Percentiles rank a stretch among this genome's conserved stretches.
Conservation (phyloP, 2,329 filamentous ascomycete genomes). For the Epichloe sibirici region DNA sequence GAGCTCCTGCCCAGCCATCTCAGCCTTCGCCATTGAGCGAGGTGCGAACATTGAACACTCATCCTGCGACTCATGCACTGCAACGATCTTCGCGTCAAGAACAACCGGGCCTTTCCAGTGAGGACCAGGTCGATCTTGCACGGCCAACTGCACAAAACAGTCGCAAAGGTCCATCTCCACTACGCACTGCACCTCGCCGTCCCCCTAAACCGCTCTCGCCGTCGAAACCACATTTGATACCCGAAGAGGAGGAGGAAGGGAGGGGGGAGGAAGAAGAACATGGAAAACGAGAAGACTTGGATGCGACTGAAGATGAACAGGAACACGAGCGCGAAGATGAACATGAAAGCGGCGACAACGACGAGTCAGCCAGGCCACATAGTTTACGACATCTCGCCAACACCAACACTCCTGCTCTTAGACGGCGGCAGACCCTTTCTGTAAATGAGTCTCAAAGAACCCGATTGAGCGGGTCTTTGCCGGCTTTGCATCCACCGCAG, state of each 20-base stretch:
- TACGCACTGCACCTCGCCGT: slow-evolving; percentile 2
- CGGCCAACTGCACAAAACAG: background rate
- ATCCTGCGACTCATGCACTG: background rate
- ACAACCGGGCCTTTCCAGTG: background rate
- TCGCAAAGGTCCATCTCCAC: slow-evolving; percentile 2
- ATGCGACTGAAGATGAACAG: background rate
- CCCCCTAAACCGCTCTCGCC: background rate
- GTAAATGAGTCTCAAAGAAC: background rate
- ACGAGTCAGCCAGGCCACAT: background rate
- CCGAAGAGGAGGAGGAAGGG: background rate
- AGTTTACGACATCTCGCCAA: background rate
- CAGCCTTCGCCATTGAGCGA: background rate
- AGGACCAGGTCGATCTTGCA: slow-evolving; percentile 2
- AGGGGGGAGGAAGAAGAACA: slow-evolving; percentile 1
- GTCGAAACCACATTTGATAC: background rate
- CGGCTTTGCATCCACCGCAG: background rate
- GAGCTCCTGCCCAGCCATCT: background rate
- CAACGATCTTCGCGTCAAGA: background rate
- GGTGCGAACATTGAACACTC: background rate
- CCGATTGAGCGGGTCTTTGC: background rate
- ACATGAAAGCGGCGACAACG: slow-evolving; percentile 4
- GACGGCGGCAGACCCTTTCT: background rate
- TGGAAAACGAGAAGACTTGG: background rate
- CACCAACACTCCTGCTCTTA: slow-evolving; percentile 13
- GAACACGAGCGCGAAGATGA: slow-evolving; percentile 5